Evolutionary conservation across 2,329 filamentous ascomycete genomes (phyloP).

Genomic region (Triangularia verruculosa): DNA sequence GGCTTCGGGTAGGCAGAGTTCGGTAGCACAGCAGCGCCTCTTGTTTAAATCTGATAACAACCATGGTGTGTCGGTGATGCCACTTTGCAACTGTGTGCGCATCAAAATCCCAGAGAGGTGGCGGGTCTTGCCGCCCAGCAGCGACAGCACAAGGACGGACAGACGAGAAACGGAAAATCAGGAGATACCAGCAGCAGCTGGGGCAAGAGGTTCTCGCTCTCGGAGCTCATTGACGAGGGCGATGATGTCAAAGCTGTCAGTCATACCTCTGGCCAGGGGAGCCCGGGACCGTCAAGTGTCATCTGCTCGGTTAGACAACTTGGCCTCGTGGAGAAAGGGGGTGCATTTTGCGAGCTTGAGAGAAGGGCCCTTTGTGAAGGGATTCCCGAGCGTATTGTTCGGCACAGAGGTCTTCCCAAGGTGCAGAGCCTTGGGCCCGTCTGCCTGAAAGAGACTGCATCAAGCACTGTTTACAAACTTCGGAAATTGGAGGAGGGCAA

Average conservation of each 20-base stretch:
- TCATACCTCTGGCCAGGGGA: not conserved
- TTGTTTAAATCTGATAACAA: not conserved
- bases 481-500: slow-evolving; percentile 12
- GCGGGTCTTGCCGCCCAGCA: not conserved
- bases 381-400: slow-evolving; percentile 1
- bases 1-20: not conserved
- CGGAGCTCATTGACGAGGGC: not conserved
- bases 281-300: not conserved
- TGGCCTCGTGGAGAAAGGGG: not conserved
- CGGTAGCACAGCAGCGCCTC: not conserved
- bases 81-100: not conserved
- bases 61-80: not conserved
- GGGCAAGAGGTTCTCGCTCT: not conserved
- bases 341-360: not conserved
- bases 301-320: not conserved
- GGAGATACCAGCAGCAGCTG: not conserved
- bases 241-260: not conserved
- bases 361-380: slow-evolving; percentile 1
- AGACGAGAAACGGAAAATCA: not conserved
- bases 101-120: not conserved
- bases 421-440: not conserved
- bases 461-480: not conserved
- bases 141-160: no score
- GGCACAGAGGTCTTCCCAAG: not conserved
- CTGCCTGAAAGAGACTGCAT: not conserved